Conservation (phyloP, 345 rosid genomes). For the Gossypioides kirkii region DNA sequence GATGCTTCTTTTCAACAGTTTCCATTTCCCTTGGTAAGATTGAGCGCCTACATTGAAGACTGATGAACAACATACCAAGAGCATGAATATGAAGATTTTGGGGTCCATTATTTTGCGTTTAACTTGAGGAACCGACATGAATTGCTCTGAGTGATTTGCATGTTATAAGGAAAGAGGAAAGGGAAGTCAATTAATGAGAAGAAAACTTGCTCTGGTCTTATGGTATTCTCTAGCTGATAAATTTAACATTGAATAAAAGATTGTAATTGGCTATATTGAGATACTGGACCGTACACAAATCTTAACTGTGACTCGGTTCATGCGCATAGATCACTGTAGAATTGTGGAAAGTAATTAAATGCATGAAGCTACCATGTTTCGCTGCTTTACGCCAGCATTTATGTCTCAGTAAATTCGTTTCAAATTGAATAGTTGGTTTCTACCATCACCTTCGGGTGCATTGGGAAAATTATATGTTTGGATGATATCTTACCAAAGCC, state of each 20-base stretch:
- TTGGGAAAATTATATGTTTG: too few species aligned
- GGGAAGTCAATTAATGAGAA: background rate
- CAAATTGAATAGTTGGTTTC: background rate
- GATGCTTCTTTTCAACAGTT: constrained; percentile 21
- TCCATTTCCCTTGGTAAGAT: constrained; percentile 20
- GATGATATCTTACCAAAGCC: too few species aligned
- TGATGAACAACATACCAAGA: constrained; percentile 6
- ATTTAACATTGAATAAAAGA: background rate
- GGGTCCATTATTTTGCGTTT: constrained; percentile 14
- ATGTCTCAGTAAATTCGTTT: background rate
- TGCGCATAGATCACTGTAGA: background rate
- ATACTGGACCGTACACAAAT: background rate
- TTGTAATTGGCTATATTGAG: background rate
- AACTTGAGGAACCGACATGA: background rate
- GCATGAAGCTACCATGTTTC: background rate
- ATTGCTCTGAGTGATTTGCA: background rate
- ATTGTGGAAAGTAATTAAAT: background rate
- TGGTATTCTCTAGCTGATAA: background rate
- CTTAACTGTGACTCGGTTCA: background rate
- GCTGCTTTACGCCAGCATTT: background rate
- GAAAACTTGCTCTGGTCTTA: background rate
- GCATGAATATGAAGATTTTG: background rate
- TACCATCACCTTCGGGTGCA: too few species aligned
- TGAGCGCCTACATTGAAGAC: constrained; percentile 1
- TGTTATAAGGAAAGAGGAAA: background rate